Evolutionary conservation across 2,329 filamentous ascomycete genomes (phyloP).

Genomic region (Didymella lethalis): DNA sequence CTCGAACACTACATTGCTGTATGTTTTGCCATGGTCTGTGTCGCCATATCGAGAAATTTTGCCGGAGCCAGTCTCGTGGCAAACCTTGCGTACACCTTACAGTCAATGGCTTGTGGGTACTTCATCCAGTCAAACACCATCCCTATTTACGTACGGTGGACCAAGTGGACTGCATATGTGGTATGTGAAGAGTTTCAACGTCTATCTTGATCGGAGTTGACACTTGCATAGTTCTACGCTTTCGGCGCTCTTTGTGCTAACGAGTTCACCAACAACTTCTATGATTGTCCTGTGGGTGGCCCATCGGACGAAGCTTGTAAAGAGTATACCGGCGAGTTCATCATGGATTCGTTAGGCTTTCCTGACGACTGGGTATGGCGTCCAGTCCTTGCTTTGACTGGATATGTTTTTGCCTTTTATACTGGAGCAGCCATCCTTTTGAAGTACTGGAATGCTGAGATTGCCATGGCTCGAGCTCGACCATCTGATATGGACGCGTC

Average conservation of each 20-base stretch:
- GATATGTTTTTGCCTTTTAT: conserved; percentile 71
- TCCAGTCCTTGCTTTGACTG: conserved; percentile 69
- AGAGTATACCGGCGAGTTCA: conserved; percentile 73
- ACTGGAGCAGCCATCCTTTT: conserved; percentile 67
- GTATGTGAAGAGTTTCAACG: conserved; percentile 34
- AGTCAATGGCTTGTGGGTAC: conserved; percentile 77
- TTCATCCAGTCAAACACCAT: conserved; percentile 78
- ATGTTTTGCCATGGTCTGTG: conserved; percentile 72
- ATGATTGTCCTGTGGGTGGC: conserved; percentile 74
- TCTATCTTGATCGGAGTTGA: not conserved
- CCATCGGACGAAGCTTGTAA: conserved; percentile 69
- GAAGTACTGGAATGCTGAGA: conserved; percentile 70
- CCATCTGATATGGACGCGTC: conserved; percentile 65
- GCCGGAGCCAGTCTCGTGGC: conserved; percentile 74
- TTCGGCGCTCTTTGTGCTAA: conserved; percentile 76
- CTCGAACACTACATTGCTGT: conserved; percentile 78
- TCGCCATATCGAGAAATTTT: conserved; percentile 72
- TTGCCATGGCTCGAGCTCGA: conserved; percentile 71
- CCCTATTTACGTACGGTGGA: conserved; percentile 79
- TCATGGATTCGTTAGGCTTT: conserved; percentile 74
- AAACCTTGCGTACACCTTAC: conserved; percentile 75
- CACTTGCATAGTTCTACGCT: conserved; percentile 65
- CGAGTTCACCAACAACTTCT: conserved; percentile 75
- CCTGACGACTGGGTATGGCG: conserved; percentile 71
- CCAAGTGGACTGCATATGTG: conserved; percentile 72